Evolutionary conservation across 1,284 basidiomycete species (phyloP), one percentile per base, ranked within the genome.

Genomic region (Heliocybe sulcata): DNA sequence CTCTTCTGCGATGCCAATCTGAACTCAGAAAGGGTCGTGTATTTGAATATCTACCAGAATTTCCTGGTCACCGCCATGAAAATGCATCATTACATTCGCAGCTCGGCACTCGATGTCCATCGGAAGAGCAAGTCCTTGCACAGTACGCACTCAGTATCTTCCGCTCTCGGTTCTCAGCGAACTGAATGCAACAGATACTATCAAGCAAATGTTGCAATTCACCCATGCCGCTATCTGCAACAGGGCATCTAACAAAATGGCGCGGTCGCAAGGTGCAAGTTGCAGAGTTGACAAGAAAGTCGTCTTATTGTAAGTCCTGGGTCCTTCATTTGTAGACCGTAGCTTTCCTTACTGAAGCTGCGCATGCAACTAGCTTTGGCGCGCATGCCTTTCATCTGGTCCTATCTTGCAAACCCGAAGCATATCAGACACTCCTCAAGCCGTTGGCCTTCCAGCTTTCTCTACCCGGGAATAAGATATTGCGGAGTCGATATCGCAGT

Each of bases 31-130:
- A 62, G 75, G 31, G 80, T 79, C 0, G 83, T 92, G 2, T 82
- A 90, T 67, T 67, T 82, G 35, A 99, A 98, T 67, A 74, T 97
- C 9, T 94, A 94, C 66, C 85, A 94, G 67, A 90, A 87, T 63
- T 90, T 95, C 64, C 70, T 92, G n/a, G 69, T 96, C 23, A 80
- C 85, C 1, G 92, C 92, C 0, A 86, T 95, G 77, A 98, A 94
- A 72, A 89, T 94, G 76, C 83, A 91, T 53, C 79, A 83, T 52
- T 98, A 97, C 67, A 74, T 96, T 35, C 75, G 76, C 47, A 76
- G 77, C 48, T 86, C 80, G 82, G 73, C 75, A n/a, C 59, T 72
- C 6, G 71, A 75, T 52, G 59, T 71, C n/a, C 64, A 61, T 35
- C 74, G 71, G 55, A 78, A 78, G 58, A 61, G 67, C 51, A 65